phyloP scores from a whole-genome alignment of 768 basidiomycete genomes.

The Trametes cinnabarina region DNA sequence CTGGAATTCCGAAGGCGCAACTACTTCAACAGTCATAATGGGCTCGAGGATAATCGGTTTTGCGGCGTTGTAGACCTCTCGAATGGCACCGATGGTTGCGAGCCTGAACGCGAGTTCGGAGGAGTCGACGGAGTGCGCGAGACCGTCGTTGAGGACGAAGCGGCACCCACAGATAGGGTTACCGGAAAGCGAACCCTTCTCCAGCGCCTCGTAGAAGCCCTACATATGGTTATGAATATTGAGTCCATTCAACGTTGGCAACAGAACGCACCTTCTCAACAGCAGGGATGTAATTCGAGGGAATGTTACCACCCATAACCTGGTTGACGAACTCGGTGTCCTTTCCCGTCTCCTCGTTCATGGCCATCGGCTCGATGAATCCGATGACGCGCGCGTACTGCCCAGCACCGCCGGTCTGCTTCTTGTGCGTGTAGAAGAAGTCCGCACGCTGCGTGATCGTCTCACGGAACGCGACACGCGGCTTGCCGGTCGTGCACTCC shows the following conservation, averaged over 20 bases:
- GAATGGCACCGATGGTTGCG: conserved; percentile 88
- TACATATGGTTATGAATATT: conserved; percentile 29
- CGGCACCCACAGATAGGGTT: conserved; percentile 84
- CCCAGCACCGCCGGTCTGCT: conserved; percentile 96
- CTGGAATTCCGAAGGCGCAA: conserved; percentile 96
- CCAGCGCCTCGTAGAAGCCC: conserved; percentile 94
- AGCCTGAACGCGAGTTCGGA: conserved; percentile 94
- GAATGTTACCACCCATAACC: conserved; percentile 92
- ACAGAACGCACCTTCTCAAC: conserved; percentile 71
- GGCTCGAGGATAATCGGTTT: conserved; percentile 87
- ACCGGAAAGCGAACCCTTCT: conserved; percentile 87
- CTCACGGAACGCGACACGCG: conserved; percentile 95
- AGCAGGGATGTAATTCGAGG: conserved; percentile 88
- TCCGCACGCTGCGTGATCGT: conserved; percentile 80
- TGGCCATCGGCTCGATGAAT: conserved; percentile 84
- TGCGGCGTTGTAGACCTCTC: conserved; percentile 79
- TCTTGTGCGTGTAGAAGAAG: conserved; percentile 94
- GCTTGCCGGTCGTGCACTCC: conserved; percentile 90
- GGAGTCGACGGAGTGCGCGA: conserved; percentile 91
- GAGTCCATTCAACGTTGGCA: background rate
- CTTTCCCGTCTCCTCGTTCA: conserved; percentile 73
- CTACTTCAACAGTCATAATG: conserved; percentile 98
- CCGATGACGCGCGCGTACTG: conserved; percentile 95
- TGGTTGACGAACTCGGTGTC: conserved; percentile 81
- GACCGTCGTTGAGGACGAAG: conserved; percentile 88